Percentiles rank a stretch among this genome's conserved stretches.
Evolutionary conservation across 306 rosid genomes (phyloP).

Genomic region (Dryas alaskensis): DNA sequence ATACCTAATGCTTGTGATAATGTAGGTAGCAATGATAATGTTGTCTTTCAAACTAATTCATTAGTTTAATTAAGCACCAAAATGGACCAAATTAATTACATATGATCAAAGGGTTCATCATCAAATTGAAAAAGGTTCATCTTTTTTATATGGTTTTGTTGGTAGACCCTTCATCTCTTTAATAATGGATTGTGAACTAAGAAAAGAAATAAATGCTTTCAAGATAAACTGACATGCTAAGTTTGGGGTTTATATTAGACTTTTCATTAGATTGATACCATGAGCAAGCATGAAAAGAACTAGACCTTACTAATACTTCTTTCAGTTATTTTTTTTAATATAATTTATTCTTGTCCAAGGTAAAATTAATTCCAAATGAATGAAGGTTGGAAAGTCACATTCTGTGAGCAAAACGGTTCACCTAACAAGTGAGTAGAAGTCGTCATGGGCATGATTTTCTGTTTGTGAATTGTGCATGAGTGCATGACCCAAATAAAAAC

Average conservation of each 20-base stretch:
- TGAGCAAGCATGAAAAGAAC: neutral
- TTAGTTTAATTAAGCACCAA: slow-evolving; percentile 14
- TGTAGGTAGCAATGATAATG: neutral
- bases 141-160: neutral
- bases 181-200: slow-evolving; percentile 31
- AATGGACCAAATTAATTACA: neutral
- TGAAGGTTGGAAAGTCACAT: slow-evolving; percentile 12
- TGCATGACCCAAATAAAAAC: slow-evolving; percentile 3
- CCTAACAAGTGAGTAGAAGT: slow-evolving; percentile 25
- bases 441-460: slow-evolving; percentile 12
- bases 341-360: neutral
- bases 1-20: slow-evolving; percentile 49
- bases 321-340: neutral
- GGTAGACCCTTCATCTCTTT: slow-evolving; percentile 15
- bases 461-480: neutral
- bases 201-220: neutral
- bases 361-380: neutral
- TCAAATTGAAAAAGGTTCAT: neutral
- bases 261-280: neutral
- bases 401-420: slow-evolving; percentile 14
- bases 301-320: neutral
- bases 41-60: neutral
- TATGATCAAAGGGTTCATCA: neutral
- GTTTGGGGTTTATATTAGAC: neutral
- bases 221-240: neutral